A percentile compares a stretch with the other conserved stretches of the same genome.
phyloP scores from a whole-genome alignment of 805 yeast genomes.

The Wickerhamiella domercqiae region DNA sequence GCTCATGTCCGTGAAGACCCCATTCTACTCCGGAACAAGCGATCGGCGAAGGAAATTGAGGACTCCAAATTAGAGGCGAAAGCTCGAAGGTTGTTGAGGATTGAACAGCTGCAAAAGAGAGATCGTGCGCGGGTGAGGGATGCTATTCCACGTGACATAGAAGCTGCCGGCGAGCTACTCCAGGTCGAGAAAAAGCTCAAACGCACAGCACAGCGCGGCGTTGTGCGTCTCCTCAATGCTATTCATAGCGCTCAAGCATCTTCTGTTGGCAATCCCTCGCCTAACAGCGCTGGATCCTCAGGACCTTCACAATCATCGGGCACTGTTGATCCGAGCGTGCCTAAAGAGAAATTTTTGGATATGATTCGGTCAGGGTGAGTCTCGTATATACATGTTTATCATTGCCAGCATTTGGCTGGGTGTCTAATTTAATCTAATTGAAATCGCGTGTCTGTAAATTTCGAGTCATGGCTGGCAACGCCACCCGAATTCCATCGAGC shows the following conservation, averaged over 20 bases:
- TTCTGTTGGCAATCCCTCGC: conserved; percentile 27
- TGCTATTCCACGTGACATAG: conserved; percentile 43
- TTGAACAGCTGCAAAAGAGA: conserved; percentile 54
- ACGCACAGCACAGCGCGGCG: conserved; percentile 80
- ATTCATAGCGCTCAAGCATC: conserved; percentile 58
- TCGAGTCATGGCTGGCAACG: conserved; percentile 94
- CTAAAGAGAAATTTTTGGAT: conserved; percentile 81
- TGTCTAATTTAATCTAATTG: no score
- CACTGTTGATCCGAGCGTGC: conserved; percentile 48
- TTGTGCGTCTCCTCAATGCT: conserved; percentile 70
- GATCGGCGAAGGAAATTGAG: conserved; percentile 57
- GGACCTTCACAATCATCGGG: conserved; percentile 26
- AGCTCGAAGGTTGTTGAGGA: conserved; percentile 53
- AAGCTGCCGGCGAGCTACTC: conserved; percentile 39
- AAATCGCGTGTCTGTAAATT: conserved; percentile 77
- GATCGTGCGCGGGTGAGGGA: conserved; percentile 55
- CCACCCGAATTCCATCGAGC: conserved; percentile 84
- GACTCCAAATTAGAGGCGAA: conserved; percentile 68
- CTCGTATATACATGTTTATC: not conserved
- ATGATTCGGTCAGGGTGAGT: conserved; percentile 36
- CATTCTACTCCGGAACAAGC: conserved; percentile 68
- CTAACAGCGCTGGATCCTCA: conserved; percentile 3
- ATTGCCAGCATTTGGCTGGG: no score
- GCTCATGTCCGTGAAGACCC: conserved; percentile 86
- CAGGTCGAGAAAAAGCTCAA: conserved; percentile 57